A percentile compares a stretch with the other conserved stretches of the same genome.
These are phyloP conservation scores for Lipomyces starkeyi DNA, from an alignment of 805 yeast species.

Conservation along the genomic window DNA sequence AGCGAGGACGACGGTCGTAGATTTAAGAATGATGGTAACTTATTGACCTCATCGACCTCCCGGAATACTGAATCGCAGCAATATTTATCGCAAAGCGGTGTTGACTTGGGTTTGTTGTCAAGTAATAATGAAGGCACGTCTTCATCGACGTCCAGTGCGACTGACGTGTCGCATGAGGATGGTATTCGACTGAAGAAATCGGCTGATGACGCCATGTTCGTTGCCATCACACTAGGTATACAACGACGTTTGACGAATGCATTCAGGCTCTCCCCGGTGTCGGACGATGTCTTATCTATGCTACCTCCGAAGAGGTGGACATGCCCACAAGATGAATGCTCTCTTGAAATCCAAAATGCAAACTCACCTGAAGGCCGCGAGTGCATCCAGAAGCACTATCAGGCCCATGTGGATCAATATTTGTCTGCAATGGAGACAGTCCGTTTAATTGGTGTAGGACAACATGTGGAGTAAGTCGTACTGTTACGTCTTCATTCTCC, in stretches of 20 bases:
- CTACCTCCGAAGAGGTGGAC: slow-evolving; percentile 18
- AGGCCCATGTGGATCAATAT: slow-evolving; percentile 28
- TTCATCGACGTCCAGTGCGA: neutral
- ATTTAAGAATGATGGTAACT: neutral
- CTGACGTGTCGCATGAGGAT: neutral
- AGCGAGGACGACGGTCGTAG: neutral
- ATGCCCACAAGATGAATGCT: slow-evolving; percentile 33
- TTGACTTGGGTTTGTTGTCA: neutral
- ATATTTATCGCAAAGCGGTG: neutral
- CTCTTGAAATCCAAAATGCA: slow-evolving; percentile 15
- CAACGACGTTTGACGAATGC: slow-evolving; percentile 22
- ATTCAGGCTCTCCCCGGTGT: slow-evolving; percentile 12
- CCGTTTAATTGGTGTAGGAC: slow-evolving; percentile 14
- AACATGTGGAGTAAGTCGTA: slow-evolving; percentile 17
- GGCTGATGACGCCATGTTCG: slow-evolving; percentile 26
- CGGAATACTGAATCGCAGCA: neutral
- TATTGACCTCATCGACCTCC: neutral
- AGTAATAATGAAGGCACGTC: neutral
- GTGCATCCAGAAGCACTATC: slow-evolving; percentile 29
- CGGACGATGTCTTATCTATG: slow-evolving; percentile 5
- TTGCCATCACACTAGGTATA: slow-evolving; percentile 19
- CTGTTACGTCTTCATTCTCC: too few relatives aligned
- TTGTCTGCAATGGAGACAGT: slow-evolving; percentile 32
- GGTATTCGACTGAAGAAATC: slow-evolving; percentile 15
- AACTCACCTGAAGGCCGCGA: slow-evolving; percentile 27